A percentile compares a stretch with the other conserved stretches of the same genome.
Evolutionary conservation across 139 green algal species (phyloP).

Genomic region (Chlorella sp.): DNA sequence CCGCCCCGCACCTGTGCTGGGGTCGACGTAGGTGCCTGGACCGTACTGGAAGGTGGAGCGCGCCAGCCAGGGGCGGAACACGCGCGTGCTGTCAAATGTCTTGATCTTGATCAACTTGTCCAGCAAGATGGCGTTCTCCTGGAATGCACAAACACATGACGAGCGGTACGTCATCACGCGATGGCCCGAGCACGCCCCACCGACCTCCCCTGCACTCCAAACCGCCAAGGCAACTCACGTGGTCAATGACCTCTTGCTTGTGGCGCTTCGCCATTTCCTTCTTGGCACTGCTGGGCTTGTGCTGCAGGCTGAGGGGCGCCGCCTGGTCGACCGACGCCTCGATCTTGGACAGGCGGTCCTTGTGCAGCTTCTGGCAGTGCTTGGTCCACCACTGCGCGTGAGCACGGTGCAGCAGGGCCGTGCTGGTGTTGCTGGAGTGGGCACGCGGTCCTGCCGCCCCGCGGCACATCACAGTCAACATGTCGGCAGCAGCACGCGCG

Average conservation of each 20-base stretch:
- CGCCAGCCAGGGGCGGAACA: constrained; percentile 22
- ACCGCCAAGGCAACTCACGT: no score
- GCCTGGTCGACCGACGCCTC: neutral
- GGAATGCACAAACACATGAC: no score
- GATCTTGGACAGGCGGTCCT: constrained; percentile 18
- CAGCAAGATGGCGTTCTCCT: constrained; percentile 28
- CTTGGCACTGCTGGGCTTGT: constrained; percentile 20
- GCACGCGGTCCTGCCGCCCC: no score
- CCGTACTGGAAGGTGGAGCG: constrained; percentile 25
- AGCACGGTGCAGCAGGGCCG: no score
- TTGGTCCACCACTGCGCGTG: constrained; percentile 23
- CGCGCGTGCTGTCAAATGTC: constrained; percentile 13
- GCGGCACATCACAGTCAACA: no score
- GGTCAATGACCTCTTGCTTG: constrained; percentile 18
- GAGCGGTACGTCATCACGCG: no score
- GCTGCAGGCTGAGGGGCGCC: constrained; percentile 4
- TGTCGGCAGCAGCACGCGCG: no score
- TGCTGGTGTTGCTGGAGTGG: no score
- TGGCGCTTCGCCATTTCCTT: constrained; percentile 10
- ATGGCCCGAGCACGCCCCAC: no score
- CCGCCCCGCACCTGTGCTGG: constrained; percentile 5
- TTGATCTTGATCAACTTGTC: constrained; percentile 34
- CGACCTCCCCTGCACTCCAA: no score
- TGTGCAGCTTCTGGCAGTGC: constrained; percentile 21
- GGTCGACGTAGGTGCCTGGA: constrained; percentile 7